Evolutionary conservation across 1,139 yeast species (phyloP).

Genomic region (Komagataea norvegica): DNA sequence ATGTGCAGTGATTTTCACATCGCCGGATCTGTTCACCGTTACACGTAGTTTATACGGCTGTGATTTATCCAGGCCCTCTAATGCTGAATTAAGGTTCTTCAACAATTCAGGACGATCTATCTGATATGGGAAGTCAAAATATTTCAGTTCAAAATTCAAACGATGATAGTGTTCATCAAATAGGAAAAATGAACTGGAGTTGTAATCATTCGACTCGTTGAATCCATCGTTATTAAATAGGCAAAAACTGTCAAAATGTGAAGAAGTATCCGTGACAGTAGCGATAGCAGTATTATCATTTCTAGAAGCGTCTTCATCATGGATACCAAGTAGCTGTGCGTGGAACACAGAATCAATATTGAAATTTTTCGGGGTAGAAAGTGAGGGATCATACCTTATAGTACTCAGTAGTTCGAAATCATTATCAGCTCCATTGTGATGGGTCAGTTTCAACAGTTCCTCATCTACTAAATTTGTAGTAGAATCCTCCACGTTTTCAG

Average conservation of each 20-base stretch:
- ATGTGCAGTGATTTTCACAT: conserved; percentile 46
- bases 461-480: conserved; percentile 1
- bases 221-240: conserved; percentile 26
- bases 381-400: conserved; percentile 63
- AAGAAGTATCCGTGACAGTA: background rate
- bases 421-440: conserved; percentile 4
- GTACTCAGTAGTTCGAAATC: conserved; percentile 61
- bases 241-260: background rate
- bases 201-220: conserved; percentile 18
- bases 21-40: conserved; percentile 45
- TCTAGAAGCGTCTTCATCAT: conserved; percentile 5
- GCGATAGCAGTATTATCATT: conserved; percentile 5
- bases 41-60: conserved; percentile 58
- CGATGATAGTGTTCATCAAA: conserved; percentile 62
- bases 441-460: background rate
- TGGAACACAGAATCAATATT: background rate
- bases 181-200: conserved; percentile 49
- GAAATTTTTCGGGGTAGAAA: conserved; percentile 11
- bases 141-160: conserved; percentile 47
- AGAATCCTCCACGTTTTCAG: background rate
- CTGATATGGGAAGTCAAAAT: conserved; percentile 47
- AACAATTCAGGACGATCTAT: conserved; percentile 42
- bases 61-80: conserved; percentile 27
- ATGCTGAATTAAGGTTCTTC: conserved; percentile 40
- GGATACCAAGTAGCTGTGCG: background rate